Conservation (phyloP, 2,329 filamentous ascomycete species). For the Epichloe typhina region DNA sequence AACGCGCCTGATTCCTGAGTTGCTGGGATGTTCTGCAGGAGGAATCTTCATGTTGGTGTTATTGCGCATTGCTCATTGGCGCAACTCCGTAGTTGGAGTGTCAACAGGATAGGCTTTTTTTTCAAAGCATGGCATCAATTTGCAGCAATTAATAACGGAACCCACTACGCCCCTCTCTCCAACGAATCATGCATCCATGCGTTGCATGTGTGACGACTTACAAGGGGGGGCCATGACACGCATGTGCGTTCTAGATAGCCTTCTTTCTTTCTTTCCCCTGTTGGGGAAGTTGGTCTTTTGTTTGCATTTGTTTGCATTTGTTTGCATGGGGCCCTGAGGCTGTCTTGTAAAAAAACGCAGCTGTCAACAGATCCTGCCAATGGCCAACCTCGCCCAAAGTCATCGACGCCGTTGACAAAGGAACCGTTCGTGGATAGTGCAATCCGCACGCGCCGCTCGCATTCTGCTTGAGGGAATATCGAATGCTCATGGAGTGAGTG, state of each 20-base stretch:
- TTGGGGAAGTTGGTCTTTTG: not conserved
- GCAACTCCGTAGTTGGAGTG: no score
- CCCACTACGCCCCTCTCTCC: not conserved
- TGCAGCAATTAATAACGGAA: not conserved
- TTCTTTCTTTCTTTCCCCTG: not conserved
- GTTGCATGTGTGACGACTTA: not conserved
- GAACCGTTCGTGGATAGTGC: not conserved
- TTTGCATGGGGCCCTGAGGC: not conserved
- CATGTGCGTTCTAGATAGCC: not conserved
- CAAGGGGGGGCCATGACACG: conserved; percentile 3
- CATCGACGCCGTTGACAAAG: not conserved
- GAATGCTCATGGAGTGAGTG: not conserved
- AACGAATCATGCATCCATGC: conserved; percentile 4
- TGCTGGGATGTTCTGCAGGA: not conserved
- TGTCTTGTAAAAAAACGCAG: no score
- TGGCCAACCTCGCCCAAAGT: not conserved
- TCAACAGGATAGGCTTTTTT: no score
- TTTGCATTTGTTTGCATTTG: not conserved
- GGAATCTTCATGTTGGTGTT: no score
- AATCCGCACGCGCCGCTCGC: not conserved
- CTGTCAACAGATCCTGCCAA: no score
- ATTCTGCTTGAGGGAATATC: not conserved
- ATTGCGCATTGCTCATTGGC: no score
- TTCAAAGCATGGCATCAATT: not conserved
- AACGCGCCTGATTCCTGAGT: conserved; percentile 13